A percentile compares a stretch with the other conserved stretches of the same genome.
Evolutionary conservation across 192 early-diverging fungal genomes (phyloP).

Genomic region (Podila verticillata): DNA sequence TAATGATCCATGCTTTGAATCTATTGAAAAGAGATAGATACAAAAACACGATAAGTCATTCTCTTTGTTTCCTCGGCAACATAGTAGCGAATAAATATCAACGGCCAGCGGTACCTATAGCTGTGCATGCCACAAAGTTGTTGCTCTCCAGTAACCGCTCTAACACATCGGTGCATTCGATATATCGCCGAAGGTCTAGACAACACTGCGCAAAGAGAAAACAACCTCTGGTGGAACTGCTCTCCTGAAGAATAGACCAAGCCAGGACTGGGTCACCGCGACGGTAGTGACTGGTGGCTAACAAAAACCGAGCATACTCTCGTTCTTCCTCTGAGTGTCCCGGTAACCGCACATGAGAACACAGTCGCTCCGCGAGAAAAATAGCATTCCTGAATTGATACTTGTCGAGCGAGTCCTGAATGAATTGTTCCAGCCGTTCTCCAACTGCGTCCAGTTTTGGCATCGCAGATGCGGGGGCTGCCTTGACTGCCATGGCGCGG

Average conservation of each 20-base stretch:
- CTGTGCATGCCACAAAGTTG: conserved; percentile 5
- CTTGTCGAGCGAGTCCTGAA: conserved; percentile 53
- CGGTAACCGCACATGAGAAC: conserved; percentile 6
- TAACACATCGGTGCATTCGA: conserved; percentile 41
- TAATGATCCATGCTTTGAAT: not conserved
- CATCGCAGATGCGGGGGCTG: not conserved
- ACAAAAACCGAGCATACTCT: conserved; percentile 44
- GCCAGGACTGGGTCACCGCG: conserved; percentile 43
- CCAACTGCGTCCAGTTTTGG: conserved; percentile 12
- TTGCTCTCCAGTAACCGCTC: conserved; percentile 17
- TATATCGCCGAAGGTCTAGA: conserved; percentile 46
- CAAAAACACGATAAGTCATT: not conserved
- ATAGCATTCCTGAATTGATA: conserved; percentile 50
- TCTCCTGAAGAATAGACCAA: conserved; percentile 33
- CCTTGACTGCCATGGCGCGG: conserved; percentile 3
- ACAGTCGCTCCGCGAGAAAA: conserved; percentile 55
- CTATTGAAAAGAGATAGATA: not conserved
- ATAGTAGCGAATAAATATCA: not conserved
- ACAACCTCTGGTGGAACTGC: conserved; percentile 23
- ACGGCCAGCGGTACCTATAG: conserved; percentile 1
- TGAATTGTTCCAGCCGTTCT: conserved; percentile 34
- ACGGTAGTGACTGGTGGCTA: conserved; percentile 54
- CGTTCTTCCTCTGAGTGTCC: conserved; percentile 17
- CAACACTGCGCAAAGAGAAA: conserved; percentile 58
- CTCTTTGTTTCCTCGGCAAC: not conserved